A percentile compares a stretch with the other conserved stretches of the same genome.
phyloP scores from a whole-genome alignment of 768 basidiomycete species.

The Nidularia pulvinata region DNA sequence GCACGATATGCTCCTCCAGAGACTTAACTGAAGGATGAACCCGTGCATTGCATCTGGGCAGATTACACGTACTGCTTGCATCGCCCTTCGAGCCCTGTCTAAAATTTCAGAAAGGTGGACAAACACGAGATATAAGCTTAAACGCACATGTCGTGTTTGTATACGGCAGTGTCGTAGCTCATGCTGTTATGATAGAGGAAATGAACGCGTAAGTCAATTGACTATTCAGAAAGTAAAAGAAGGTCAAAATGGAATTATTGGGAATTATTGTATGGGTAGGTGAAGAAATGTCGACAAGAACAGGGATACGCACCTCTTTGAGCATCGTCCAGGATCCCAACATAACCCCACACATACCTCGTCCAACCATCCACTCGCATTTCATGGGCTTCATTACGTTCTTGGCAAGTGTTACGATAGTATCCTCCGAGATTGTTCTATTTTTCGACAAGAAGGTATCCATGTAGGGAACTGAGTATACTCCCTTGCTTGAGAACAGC shows the following conservation, averaged over 20 bases:
- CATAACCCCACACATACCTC: neutral
- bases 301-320: too few relatives aligned
- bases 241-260: too few relatives aligned
- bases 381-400: neutral
- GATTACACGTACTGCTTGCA: neutral
- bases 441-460: neutral
- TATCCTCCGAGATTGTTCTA: neutral
- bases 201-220: too few relatives aligned
- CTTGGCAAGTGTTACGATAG: neutral
- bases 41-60: conserved; percentile 2
- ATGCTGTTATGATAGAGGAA: neutral
- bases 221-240: too few relatives aligned
- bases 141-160: neutral
- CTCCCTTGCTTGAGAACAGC: too few relatives aligned
- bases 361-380: neutral
- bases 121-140: neutral
- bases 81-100: neutral
- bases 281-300: too few relatives aligned
- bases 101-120: neutral
- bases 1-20: neutral
- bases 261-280: too few relatives aligned
- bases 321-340: neutral
- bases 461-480: too few relatives aligned
- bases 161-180: neutral
- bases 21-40: neutral